Conservation (phyloP, 2,329 filamentous ascomycete species). For the Trichoderma endophyticum region DNA sequence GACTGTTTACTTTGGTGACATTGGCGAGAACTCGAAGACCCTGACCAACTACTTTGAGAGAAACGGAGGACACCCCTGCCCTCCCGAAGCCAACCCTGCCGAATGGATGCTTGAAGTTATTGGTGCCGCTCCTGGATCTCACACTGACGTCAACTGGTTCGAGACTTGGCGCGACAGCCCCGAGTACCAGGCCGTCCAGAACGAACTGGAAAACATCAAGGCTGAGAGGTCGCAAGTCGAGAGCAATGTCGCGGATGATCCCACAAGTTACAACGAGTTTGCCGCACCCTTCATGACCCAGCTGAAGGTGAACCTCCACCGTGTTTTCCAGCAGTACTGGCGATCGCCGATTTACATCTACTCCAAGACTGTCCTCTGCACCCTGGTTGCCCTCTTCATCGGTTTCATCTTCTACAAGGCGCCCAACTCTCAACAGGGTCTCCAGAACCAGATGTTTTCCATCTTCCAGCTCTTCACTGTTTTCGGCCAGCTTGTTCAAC, state of each 20-base stretch:
- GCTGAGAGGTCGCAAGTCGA: conserved; percentile 38
- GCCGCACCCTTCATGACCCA: conserved; percentile 71
- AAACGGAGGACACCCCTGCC: conserved; percentile 64
- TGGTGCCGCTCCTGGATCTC: conserved; percentile 61
- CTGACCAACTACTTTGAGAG: conserved; percentile 74
- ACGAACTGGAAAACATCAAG: conserved; percentile 57
- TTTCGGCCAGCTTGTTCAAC: conserved; percentile 75
- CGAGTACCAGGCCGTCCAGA: conserved; percentile 54
- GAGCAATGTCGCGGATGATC: conserved; percentile 31
- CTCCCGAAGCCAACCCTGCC: conserved; percentile 69
- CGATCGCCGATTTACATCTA: conserved; percentile 86
- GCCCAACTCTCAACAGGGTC: conserved; percentile 68
- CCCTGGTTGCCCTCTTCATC: conserved; percentile 67
- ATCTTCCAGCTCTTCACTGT: conserved; percentile 82
- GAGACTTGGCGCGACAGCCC: conserved; percentile 57
- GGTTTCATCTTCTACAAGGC: conserved; percentile 77
- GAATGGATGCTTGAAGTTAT: conserved; percentile 73
- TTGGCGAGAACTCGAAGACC: conserved; percentile 66
- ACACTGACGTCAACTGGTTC: conserved; percentile 64
- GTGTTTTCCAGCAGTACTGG: conserved; percentile 91
- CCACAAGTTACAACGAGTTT: conserved; percentile 66
- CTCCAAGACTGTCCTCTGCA: conserved; percentile 69
- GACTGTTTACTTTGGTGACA: conserved; percentile 79
- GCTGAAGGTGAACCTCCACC: conserved; percentile 62
- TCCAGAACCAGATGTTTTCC: conserved; percentile 83